phyloP scores from a whole-genome alignment of 2,329 filamentous ascomycete species.

The Ambrosiella beaveri region DNA sequence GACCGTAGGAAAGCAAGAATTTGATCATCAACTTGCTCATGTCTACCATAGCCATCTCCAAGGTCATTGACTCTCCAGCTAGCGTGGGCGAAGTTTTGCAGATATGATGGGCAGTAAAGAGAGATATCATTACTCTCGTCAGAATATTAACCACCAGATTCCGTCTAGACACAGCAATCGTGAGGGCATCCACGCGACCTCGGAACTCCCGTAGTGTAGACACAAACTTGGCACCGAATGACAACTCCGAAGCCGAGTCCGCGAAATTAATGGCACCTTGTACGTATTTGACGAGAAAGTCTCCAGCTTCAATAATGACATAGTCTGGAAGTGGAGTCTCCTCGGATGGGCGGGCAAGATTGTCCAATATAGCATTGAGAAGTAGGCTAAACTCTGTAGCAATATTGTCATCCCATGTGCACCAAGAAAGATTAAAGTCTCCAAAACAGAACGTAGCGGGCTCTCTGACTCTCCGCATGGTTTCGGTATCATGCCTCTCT shows the following conservation, averaged over 20 bases:
- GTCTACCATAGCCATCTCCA: conserved; percentile 32
- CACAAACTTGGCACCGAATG: conserved; percentile 27
- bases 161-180: conserved; percentile 15
- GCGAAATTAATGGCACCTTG: conserved; percentile 26
- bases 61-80: conserved; percentile 23
- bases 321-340: conserved; percentile 13
- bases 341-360: conserved; percentile 18
- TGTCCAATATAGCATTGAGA: conserved; percentile 40
- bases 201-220: conserved; percentile 27
- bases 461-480: conserved; percentile 19
- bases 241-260: conserved; percentile 20
- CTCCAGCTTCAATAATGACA: conserved; percentile 20
- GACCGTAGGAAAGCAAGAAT: conserved; percentile 26
- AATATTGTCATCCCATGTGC: conserved; percentile 35
- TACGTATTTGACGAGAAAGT: conserved; percentile 33
- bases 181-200: conserved; percentile 17
- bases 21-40: conserved; percentile 23
- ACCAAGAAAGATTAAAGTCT: conserved; percentile 35
- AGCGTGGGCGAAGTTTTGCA: conserved; percentile 22
- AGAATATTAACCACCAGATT: conserved; percentile 22
- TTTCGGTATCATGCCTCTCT: conserved; percentile 18
- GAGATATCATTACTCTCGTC: conserved; percentile 23
- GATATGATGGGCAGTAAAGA: conserved; percentile 18
- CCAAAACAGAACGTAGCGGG: conserved; percentile 29
- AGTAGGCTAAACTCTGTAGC: conserved; percentile 46